Conservation (phyloP, 768 basidiomycete genomes). For the Holtermannia corniformis region DNA sequence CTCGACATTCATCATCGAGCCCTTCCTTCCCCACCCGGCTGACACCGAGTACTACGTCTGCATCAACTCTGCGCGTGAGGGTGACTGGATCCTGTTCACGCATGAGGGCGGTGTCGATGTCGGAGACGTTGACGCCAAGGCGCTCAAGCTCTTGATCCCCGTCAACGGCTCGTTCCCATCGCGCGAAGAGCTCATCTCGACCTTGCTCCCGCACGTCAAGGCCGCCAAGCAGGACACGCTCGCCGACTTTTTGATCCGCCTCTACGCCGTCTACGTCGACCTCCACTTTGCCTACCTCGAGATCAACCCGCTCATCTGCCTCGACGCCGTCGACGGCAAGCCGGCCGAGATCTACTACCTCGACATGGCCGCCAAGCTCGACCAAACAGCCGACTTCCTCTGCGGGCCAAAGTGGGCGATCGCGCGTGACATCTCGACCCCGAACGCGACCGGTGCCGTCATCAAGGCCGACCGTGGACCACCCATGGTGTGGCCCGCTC, state of each 20-base stretch:
- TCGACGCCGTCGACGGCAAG: slow-evolving; percentile 64
- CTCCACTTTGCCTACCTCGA: slow-evolving; percentile 99
- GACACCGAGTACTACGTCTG: slow-evolving; percentile 97
- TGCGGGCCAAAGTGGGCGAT: slow-evolving; percentile 99
- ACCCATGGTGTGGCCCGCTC: slow-evolving; percentile 77
- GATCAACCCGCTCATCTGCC: slow-evolving; percentile 95
- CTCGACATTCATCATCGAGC: slow-evolving; percentile 96
- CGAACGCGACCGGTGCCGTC: slow-evolving; percentile 49
- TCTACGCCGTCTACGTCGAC: slow-evolving; percentile 96
- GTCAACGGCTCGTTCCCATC: slow-evolving; percentile 67
- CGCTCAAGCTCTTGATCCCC: slow-evolving; percentile 74
- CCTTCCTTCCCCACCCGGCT: slow-evolving; percentile 92
- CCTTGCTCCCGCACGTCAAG: slow-evolving; percentile 76
- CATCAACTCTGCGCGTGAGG: slow-evolving; percentile 88
- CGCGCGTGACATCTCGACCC: slow-evolving; percentile 68
- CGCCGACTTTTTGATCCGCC: slow-evolving; percentile 84
- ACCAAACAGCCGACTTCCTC: slow-evolving; percentile 96
- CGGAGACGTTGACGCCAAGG: slow-evolving; percentile 96
- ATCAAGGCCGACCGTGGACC: slow-evolving; percentile 83
- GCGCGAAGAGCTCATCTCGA: slow-evolving; percentile 61
- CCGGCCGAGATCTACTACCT: slow-evolving; percentile 82
- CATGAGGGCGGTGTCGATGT: slow-evolving; percentile 98
- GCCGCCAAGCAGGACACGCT: slow-evolving; percentile 76
- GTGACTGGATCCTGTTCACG: slow-evolving; percentile 94
- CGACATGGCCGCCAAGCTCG: slow-evolving; percentile 99